Conservation (phyloP, 2,329 filamentous ascomycete species). For the Didymella sp. region DNA sequence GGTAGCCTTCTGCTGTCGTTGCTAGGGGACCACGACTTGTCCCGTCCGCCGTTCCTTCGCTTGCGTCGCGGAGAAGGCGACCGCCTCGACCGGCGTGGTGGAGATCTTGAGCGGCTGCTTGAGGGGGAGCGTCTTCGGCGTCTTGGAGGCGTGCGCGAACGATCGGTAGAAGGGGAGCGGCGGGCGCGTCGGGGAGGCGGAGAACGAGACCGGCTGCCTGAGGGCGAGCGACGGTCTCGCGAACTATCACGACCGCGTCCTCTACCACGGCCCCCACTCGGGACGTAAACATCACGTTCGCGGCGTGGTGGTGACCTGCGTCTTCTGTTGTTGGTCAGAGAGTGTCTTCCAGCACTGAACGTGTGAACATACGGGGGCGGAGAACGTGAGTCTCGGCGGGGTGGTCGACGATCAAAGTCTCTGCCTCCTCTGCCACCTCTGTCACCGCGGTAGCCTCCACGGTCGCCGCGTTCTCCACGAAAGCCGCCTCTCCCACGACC, state of each 20-base stretch:
- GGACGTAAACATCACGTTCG: slow-evolving; percentile 65
- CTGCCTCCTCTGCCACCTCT: slow-evolving; percentile 51
- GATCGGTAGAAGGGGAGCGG: slow-evolving; percentile 39
- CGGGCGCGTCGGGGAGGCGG: slow-evolving; percentile 37
- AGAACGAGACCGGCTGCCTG: slow-evolving; percentile 38
- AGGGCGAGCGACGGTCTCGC: slow-evolving; percentile 45
- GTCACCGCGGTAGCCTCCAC: slow-evolving; percentile 51
- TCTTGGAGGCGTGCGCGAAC: slow-evolving; percentile 52
- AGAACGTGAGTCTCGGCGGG: slow-evolving; percentile 59
- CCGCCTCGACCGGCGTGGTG: slow-evolving; percentile 30
- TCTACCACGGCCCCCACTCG: slow-evolving; percentile 50
- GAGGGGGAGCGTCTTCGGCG: slow-evolving; percentile 43
- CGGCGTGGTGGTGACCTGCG: slow-evolving; percentile 58
- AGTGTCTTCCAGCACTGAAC: neutral
- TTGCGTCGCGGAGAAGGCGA: slow-evolving; percentile 37
- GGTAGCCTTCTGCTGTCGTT: slow-evolving; percentile 39
- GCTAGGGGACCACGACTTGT: slow-evolving; percentile 43
- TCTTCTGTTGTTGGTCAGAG: slow-evolving; percentile 49
- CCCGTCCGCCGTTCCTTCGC: slow-evolving; percentile 26
- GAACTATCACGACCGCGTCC: slow-evolving; percentile 48
- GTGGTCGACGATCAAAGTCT: slow-evolving; percentile 57
- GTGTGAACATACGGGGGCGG: slow-evolving; percentile 48
- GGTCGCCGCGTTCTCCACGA: slow-evolving; percentile 55
- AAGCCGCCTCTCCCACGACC: slow-evolving; percentile 52
- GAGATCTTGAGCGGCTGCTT: slow-evolving; percentile 44